Conservation (phyloP, 192 early-diverging fungal genomes). For the Rhizophagus sp. region DNA sequence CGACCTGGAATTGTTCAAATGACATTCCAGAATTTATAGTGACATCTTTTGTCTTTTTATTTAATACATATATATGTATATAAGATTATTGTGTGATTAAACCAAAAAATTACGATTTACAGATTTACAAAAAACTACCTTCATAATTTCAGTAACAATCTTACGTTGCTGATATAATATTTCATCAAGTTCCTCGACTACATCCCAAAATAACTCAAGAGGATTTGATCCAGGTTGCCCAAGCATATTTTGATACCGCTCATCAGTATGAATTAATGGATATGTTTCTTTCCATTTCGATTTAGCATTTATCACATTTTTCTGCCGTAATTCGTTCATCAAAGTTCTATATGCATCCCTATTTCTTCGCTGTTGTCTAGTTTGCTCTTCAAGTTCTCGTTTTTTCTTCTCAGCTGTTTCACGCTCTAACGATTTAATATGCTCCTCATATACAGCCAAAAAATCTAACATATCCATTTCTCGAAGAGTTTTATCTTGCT, state of each 20-base stretch:
- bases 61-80: not conserved
- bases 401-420: constrained; percentile 53
- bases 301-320: constrained; percentile 65
- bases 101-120: constrained; percentile 15
- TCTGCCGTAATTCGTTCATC: constrained; percentile 58
- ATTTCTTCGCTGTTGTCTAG: constrained; percentile 68
- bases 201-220: constrained; percentile 93
- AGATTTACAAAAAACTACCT: constrained; percentile 37
- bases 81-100: not conserved
- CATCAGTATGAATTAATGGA: constrained; percentile 69
- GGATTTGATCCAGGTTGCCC: constrained; percentile 84
- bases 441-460: constrained; percentile 79
- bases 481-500: constrained; percentile 47
- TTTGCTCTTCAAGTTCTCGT: constrained; percentile 40
- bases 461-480: constrained; percentile 83
- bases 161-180: constrained; percentile 67
- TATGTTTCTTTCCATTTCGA: constrained; percentile 87
- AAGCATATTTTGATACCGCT: constrained; percentile 68
- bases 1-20: constrained; percentile 41
- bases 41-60: constrained; percentile 46
- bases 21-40: constrained; percentile 49
- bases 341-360: constrained; percentile 74
- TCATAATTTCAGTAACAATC: constrained; percentile 63
- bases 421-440: constrained; percentile 66
- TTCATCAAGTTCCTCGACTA: constrained; percentile 80